Conservation (phyloP, 2,329 filamentous ascomycete genomes). For the Emmonsia crescens region DNA sequence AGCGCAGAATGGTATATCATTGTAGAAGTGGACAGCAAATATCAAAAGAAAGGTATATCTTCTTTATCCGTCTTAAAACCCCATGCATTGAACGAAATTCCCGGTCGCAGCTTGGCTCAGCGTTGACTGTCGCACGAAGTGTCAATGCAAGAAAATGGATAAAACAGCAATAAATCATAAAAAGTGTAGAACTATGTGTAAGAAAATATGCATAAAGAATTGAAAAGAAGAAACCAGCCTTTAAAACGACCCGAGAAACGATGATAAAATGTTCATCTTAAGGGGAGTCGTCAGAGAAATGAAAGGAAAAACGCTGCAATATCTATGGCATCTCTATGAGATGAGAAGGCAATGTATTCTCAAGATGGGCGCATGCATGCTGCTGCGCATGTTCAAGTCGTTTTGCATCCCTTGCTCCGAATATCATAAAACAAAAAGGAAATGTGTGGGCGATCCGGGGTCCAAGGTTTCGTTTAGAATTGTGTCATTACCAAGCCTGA, state of each 20-base stretch:
- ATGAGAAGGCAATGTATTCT: not conserved
- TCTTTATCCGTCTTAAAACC: not conserved
- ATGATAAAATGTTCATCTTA: not conserved
- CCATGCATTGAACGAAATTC: not conserved
- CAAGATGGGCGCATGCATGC: not conserved
- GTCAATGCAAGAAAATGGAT: not conserved
- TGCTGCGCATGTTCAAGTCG: not conserved
- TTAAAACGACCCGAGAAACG: not conserved
- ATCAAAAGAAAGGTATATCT: not conserved
- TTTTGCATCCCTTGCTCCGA: not conserved
- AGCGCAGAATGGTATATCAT: not conserved
- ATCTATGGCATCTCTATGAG: not conserved
- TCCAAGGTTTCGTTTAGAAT: not conserved
- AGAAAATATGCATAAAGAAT: not conserved
- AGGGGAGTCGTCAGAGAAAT: not conserved
- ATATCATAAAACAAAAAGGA: not conserved
- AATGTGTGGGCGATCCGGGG: not conserved
- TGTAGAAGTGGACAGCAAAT: not conserved
- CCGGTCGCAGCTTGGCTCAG: not conserved
- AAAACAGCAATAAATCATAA: not conserved
- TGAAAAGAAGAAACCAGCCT: not conserved
- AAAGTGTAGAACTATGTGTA: not conserved
- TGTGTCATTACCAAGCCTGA: conserved; percentile 1
- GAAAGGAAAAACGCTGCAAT: not conserved
- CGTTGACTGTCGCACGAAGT: too few relatives aligned